Conservation (phyloP, 208 protist species). For the Novymonas esmeraldas region DNA sequence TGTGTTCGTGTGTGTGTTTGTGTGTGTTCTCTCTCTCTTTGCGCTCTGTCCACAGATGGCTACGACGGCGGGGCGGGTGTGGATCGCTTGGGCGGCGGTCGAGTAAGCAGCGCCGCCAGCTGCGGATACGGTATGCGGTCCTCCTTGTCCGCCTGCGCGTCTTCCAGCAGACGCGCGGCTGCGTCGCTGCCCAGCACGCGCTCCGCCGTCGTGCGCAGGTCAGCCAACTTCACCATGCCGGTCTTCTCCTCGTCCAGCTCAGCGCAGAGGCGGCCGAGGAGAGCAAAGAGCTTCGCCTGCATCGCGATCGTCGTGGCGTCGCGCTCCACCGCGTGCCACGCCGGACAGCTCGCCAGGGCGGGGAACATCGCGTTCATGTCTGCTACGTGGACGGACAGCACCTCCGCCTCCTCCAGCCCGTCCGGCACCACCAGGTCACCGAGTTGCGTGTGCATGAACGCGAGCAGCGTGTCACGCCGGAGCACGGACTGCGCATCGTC, state of each 20-base stretch:
- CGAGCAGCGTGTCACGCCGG: slow-evolving; percentile 33
- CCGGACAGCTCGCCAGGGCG: slow-evolving; percentile 30
- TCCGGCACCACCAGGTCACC: slow-evolving; percentile 44
- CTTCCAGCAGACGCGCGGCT: slow-evolving; percentile 58
- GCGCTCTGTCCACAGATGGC: neutral
- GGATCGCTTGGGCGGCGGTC: slow-evolving; percentile 29
- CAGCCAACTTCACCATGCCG: slow-evolving; percentile 60
- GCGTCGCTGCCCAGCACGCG: slow-evolving; percentile 66
- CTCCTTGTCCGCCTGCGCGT: slow-evolving; percentile 64
- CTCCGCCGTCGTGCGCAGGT: slow-evolving; percentile 54
- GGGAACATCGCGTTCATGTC: slow-evolving; percentile 73
- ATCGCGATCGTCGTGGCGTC: slow-evolving; percentile 54
- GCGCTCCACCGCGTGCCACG: slow-evolving; percentile 52
- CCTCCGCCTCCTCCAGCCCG: slow-evolving; percentile 58
- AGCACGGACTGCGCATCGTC: slow-evolving; percentile 30
- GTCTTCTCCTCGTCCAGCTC: slow-evolving; percentile 70
- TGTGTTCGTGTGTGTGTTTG: too few relatives aligned
- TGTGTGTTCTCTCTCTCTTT: neutral
- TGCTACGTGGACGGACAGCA: slow-evolving; percentile 70
- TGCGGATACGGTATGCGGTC: slow-evolving; percentile 82
- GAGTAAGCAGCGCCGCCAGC: slow-evolving; percentile 68
- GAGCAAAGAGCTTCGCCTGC: slow-evolving; percentile 57
- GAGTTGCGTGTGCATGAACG: slow-evolving; percentile 62
- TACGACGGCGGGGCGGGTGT: neutral
- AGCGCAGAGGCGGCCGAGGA: slow-evolving; percentile 66